Conservation (phyloP, 2,329 filamentous ascomycete genomes). For the Aschersonia sp. region DNA sequence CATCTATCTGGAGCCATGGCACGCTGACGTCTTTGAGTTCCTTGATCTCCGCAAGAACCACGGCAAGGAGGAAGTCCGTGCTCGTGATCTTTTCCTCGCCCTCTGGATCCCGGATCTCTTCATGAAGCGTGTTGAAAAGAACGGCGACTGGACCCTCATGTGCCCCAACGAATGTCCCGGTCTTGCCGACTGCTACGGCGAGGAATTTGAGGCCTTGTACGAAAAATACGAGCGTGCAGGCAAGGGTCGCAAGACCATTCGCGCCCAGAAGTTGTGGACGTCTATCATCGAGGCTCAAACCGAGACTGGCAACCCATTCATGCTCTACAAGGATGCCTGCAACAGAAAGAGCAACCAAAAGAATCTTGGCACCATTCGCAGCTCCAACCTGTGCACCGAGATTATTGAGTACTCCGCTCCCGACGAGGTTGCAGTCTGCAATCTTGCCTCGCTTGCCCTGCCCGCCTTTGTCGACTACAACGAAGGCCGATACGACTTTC, state of each 20-base stretch:
- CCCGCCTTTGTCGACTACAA: slow-evolving; percentile 82
- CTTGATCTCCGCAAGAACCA: slow-evolving; percentile 98
- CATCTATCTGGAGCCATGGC: slow-evolving; percentile 98
- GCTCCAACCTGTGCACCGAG: slow-evolving; percentile 97
- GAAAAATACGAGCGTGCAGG: slow-evolving; percentile 83
- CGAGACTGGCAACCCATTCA: slow-evolving; percentile 97
- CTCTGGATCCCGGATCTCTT: slow-evolving; percentile 98
- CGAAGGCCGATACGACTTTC: slow-evolving; percentile 79
- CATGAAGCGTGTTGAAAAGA: slow-evolving; percentile 98
- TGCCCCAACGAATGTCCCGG: slow-evolving; percentile 94
- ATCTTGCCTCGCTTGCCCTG: slow-evolving; percentile 85
- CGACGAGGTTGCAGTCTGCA: slow-evolving; percentile 97
- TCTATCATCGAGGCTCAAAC: slow-evolving; percentile 96
- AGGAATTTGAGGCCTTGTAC: slow-evolving; percentile 92
- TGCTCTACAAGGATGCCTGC: slow-evolving; percentile 98
- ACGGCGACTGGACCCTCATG: slow-evolving; percentile 94
- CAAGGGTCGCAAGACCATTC: slow-evolving; percentile 77
- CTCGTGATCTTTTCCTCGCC: slow-evolving; percentile 92
- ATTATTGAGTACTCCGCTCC: slow-evolving; percentile 96
- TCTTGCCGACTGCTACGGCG: slow-evolving; percentile 90
- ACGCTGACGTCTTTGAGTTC: slow-evolving; percentile 94
- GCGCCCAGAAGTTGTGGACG: slow-evolving; percentile 99
- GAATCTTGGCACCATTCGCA: slow-evolving; percentile 96
- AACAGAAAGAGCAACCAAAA: slow-evolving; percentile 99
- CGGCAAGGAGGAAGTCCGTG: slow-evolving; percentile 94